Percentiles rank a stretch among this genome's conserved stretches.
phyloP scores from a whole-genome alignment of 768 basidiomycete genomes.

The Astraeus odoratus region DNA sequence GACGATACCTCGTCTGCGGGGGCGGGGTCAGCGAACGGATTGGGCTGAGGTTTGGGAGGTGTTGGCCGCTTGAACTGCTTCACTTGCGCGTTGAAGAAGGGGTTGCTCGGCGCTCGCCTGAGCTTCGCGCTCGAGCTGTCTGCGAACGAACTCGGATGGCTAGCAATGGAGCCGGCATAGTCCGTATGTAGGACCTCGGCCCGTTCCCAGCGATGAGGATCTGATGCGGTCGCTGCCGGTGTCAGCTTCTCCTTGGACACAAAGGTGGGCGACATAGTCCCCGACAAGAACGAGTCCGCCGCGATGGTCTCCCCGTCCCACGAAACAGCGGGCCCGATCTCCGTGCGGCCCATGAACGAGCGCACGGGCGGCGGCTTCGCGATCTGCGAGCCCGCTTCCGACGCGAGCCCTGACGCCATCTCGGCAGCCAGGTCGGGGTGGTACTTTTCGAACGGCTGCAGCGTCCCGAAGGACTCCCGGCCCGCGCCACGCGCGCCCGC shows the following conservation, averaged over 20 bases:
- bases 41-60: slow-evolving; percentile 13
- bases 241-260: slow-evolving; percentile 53
- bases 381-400: slow-evolving; percentile 16
- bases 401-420: slow-evolving; percentile 33
- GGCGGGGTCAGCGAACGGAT: slow-evolving; percentile 39
- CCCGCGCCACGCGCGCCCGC: slow-evolving; percentile 27
- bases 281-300: slow-evolving; percentile 44
- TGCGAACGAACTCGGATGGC: slow-evolving; percentile 17
- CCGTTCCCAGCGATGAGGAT: slow-evolving; percentile 60
- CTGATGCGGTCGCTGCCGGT: slow-evolving; percentile 45
- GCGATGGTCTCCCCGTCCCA: slow-evolving; percentile 46
- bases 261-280: slow-evolving; percentile 43
- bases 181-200: slow-evolving; percentile 52
- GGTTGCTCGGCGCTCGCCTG: slow-evolving; percentile 24
- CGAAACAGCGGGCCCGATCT: slow-evolving; percentile 34
- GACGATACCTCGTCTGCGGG: slow-evolving; percentile 17
- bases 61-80: slow-evolving; percentile 21
- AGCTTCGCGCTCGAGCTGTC: slow-evolving; percentile 13
- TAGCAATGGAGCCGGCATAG: slow-evolving; percentile 12
- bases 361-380: slow-evolving; percentile 29
- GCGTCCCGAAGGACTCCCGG: slow-evolving; percentile 25
- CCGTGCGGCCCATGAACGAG: slow-evolving; percentile 38
- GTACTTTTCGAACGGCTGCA: slow-evolving; percentile 49
- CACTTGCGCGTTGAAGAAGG: slow-evolving; percentile 36
- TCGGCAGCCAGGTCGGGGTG: slow-evolving; percentile 49